phyloP scores from a whole-genome alignment of 306 rosid species.

The Fagus sylvatica region DNA sequence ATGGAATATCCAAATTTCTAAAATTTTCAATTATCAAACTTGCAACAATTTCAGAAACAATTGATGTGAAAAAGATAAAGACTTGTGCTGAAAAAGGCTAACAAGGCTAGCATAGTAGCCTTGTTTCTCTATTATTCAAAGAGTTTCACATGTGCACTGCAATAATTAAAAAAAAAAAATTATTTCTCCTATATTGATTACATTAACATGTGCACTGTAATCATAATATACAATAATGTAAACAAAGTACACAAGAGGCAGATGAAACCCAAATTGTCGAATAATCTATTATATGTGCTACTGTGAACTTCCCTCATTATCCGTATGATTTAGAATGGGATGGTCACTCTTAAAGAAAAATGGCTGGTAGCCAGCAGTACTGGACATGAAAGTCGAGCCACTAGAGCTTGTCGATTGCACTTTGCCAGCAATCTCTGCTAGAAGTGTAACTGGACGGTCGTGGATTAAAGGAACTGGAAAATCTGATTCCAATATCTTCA shows the following conservation, averaged over 20 bases:
- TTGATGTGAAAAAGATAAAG: neutral
- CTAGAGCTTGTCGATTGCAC: neutral
- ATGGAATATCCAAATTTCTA: neutral
- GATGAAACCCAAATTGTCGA: neutral
- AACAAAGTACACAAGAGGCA: neutral
- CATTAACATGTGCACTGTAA: too few species aligned
- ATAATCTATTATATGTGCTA: too few species aligned
- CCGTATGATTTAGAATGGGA: neutral
- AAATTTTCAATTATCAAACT: neutral
- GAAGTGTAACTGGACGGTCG: neutral
- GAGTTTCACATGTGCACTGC: too few species aligned
- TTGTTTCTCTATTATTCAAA: too few species aligned
- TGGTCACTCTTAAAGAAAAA: slow-evolving; percentile 3
- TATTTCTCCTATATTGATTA: too few species aligned
- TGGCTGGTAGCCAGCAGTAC: too few species aligned
- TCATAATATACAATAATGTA: neutral
- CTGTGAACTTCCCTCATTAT: too few species aligned
- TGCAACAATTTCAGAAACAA: neutral
- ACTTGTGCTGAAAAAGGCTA: neutral
- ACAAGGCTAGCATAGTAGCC: neutral
- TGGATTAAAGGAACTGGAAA: neutral
- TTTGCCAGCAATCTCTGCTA: neutral
- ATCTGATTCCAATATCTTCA: slow-evolving; percentile 4
- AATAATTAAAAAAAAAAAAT: too few species aligned
- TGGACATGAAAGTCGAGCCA: too few species aligned